Evolutionary conservation across 257 asterid genomes (phyloP), one percentile per base, ranked within the genome.

Genomic region (Rehmannia glutinosa): DNA sequence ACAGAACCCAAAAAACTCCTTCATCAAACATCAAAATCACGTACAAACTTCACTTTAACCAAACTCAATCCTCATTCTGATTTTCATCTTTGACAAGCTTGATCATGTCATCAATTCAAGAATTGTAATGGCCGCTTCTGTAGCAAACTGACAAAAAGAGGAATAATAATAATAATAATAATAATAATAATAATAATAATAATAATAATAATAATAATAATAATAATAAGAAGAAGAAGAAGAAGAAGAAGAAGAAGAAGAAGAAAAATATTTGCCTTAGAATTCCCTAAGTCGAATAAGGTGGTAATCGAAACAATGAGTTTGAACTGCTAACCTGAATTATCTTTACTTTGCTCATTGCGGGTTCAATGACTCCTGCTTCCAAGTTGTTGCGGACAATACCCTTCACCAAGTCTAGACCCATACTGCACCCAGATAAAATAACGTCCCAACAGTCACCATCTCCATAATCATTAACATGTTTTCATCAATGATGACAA

Each of bases 261-360:
- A n/a, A n/a, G n/a, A n/a, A n/a, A n/a, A n/a, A n/a, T n/a, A n/a
- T 5, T 45, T 32, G 20, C 38, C 19, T 49, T 28, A 52, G 46
- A 30, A 58, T 35, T 35, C 35, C 19, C 56, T 39, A 61, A 25
- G 17, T 43, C 7, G 3, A 59, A 15, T 9, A 23, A n/a, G 33
- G 69, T n/a, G n/a, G n/a, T 62, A 35, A 56, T 27, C 39, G 12
- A 23, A 58, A 24, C 47, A 66, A 24, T 4, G 17, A 23, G 24
- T 41, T 39, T 15, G 25, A 56, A 25, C 39, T 8, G 55, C 55
- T 45, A 74, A 90, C 99, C 91, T 90, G 99, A 64, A 94, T 82
- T 66, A 94, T 94, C 82, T 94, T 94, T 57, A 91, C 97, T 90
- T 94, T 94, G 88, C 99, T 93, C 97, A 90, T 93, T 51, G 96